Evolutionary conservation across 805 yeast genomes (phyloP).

Genomic region (Ogataea trehalophila): DNA sequence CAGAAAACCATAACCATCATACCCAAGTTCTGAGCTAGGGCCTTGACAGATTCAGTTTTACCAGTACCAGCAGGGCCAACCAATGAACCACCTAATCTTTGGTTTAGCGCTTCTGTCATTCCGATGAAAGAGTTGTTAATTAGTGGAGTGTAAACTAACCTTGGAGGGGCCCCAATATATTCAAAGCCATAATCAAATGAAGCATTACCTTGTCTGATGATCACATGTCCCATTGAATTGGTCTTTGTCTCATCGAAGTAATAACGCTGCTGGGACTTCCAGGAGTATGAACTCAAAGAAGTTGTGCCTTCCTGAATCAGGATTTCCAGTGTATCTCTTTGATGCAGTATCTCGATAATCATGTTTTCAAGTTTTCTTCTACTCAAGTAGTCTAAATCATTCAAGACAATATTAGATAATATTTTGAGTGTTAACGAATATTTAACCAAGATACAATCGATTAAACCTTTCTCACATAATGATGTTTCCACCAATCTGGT

Average conservation of each 20-base stretch:
- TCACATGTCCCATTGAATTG: constrained; percentile 28
- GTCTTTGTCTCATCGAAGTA: constrained; percentile 27
- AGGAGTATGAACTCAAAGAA: constrained; percentile 25
- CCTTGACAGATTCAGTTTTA: constrained; percentile 86
- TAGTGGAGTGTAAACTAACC: constrained; percentile 73
- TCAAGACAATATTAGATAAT: constrained; percentile 31
- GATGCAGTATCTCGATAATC: constrained; percentile 66
- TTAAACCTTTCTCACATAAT: constrained; percentile 1
- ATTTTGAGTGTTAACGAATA: constrained; percentile 3
- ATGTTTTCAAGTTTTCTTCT: constrained; percentile 51
- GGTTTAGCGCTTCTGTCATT: constrained; percentile 70
- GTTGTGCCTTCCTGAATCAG: background rate
- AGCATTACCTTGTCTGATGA: constrained; percentile 49
- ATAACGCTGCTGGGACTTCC: constrained; percentile 54
- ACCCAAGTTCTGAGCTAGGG: constrained; percentile 76
- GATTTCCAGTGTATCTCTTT: constrained; percentile 33
- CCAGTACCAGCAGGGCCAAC: constrained; percentile 98
- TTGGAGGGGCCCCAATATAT: constrained; percentile 69
- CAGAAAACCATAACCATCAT: constrained; percentile 79
- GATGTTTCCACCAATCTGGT: constrained; percentile 37
- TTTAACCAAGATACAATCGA: constrained; percentile 11
- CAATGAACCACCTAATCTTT: constrained; percentile 80
- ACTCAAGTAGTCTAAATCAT: constrained; percentile 23
- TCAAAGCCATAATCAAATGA: constrained; percentile 69
- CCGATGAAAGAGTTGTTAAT: constrained; percentile 59